A percentile compares a stretch with the other conserved stretches of the same genome.
Evolutionary conservation across 179 eudicot genomes (phyloP).

Genomic region (Actinidia polygama): DNA sequence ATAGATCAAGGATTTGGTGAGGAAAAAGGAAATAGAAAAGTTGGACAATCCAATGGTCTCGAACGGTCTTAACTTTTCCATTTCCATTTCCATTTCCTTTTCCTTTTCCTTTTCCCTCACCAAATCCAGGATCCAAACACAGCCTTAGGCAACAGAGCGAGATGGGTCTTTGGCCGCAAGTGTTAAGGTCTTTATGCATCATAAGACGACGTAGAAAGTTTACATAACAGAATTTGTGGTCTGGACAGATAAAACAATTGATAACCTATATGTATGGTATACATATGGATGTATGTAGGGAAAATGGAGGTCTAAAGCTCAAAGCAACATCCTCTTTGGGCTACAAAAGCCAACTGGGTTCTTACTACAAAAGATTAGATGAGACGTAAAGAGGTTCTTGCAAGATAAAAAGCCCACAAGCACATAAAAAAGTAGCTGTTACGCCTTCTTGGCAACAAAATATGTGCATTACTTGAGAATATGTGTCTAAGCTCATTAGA

Average conservation of each 20-base stretch:
- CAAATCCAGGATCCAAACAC: no score
- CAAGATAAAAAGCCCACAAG: constrained; percentile 5
- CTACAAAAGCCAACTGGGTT: neutral
- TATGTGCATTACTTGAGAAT: neutral
- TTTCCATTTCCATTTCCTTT: no score
- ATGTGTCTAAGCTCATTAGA: neutral
- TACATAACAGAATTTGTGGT: no score
- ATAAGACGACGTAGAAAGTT: neutral
- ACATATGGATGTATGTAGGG: neutral
- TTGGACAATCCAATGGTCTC: no score
- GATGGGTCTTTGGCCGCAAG: neutral
- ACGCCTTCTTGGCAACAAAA: neutral
- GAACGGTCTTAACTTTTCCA: no score
- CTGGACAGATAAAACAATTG: no score
- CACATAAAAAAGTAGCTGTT: no score
- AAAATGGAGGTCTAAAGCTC: neutral
- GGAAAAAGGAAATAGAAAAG: no score
- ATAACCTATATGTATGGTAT: no score
- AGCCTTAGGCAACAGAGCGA: neutral
- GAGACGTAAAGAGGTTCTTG: neutral
- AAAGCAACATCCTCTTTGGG: neutral
- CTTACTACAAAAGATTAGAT: neutral
- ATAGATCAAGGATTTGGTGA: no score
- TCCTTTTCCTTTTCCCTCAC: no score
- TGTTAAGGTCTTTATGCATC: neutral